Conservation (phyloP, 371 early-diverging fungal genomes). For the Lichtheimia ornata region DNA sequence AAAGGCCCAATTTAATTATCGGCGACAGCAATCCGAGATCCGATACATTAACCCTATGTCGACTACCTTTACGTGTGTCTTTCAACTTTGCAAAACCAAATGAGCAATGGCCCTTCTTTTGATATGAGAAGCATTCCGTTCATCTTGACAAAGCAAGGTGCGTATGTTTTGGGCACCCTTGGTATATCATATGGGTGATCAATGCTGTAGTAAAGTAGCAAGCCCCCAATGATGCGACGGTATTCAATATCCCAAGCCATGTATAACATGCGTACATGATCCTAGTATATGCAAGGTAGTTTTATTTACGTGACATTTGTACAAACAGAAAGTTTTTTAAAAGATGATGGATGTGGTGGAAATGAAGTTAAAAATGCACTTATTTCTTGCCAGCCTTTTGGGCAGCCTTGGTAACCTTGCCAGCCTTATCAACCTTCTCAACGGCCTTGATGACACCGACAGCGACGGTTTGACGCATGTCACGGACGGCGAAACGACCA, state of each 20-base stretch:
- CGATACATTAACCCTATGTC: no score
- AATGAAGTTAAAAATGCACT: slow-evolving; percentile 11
- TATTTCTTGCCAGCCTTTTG: slow-evolving; percentile 78
- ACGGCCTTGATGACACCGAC: slow-evolving; percentile 96
- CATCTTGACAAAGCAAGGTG: background rate
- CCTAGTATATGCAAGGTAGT: background rate
- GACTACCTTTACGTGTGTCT: no score
- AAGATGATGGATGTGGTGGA: slow-evolving; percentile 10
- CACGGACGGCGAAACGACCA: slow-evolving; percentile 97
- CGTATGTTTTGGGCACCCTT: background rate
- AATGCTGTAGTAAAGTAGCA: no score
- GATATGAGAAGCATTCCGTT: background rate
- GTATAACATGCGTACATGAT: background rate
- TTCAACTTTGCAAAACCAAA: no score
- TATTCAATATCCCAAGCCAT: background rate
- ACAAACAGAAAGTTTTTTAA: slow-evolving; percentile 4
- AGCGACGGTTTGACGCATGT: slow-evolving; percentile 93
- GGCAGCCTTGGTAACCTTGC: slow-evolving; percentile 71
- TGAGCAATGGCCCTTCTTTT: no score
- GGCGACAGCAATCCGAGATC: no score
- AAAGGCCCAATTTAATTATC: no score
- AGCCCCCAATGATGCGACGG: background rate
- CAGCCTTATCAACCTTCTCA: slow-evolving; percentile 73
- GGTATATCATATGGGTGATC: background rate
- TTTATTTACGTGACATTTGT: background rate